These are phyloP conservation scores for Flaveria sonorensis DNA, from an alignment of 129 eudicot genomes.

Conservation along the genomic window DNA sequence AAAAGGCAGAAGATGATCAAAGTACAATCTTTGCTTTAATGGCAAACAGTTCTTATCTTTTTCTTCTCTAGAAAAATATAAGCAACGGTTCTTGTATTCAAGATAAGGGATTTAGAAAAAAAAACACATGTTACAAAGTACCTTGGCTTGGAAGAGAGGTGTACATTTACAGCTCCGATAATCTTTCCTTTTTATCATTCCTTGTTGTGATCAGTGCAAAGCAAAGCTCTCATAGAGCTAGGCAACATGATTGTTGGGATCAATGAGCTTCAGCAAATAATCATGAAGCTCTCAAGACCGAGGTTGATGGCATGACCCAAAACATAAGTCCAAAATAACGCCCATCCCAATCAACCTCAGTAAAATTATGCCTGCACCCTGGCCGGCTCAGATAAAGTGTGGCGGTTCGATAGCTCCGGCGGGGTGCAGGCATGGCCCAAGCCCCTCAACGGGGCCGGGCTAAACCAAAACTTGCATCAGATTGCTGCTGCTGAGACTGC, in stretches of 20 bases:
- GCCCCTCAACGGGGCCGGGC: constrained; percentile 99
- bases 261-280: constrained; percentile 42
- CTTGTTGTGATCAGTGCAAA: constrained; percentile 50
- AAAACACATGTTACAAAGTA: constrained; percentile 21
- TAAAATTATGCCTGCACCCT: constrained; percentile 78
- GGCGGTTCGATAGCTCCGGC: constrained; percentile 37
- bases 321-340: not conserved
- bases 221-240: constrained; percentile 42
- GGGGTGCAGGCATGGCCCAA: constrained; percentile 93
- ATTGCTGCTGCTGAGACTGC: constrained; percentile 71
- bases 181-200: constrained; percentile 36
- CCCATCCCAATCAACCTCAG: constrained; percentile 52
- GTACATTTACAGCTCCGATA: constrained; percentile 43
- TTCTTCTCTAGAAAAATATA: not conserved
- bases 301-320: constrained; percentile 43
- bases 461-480: constrained; percentile 82
- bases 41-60: not conserved
- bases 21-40: not conserved
- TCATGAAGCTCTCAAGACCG: constrained; percentile 54
- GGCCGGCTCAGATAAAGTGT: constrained; percentile 38
- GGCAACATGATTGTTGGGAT: constrained; percentile 30
- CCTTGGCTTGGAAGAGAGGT: constrained; percentile 41
- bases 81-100: not conserved
- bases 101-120: not conserved
- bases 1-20: not conserved